Conservation (phyloP, 202 grass and related monocot genomes). For the Digitaria exilis region DNA sequence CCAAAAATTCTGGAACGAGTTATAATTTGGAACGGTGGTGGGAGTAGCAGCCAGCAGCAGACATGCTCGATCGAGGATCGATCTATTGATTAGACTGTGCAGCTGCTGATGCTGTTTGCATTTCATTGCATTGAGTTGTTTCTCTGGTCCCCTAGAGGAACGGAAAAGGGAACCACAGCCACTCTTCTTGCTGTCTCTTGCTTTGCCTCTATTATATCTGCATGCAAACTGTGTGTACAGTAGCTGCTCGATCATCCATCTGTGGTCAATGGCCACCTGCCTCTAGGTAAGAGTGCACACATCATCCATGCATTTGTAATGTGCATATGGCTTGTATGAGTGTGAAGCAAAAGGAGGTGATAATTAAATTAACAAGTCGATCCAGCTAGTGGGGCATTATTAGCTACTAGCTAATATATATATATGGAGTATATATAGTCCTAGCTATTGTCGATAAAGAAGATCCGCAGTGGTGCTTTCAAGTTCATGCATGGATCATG, state of each 20-base stretch:
- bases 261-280: background rate
- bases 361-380: background rate
- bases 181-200: background rate
- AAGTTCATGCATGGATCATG: slow-evolving; percentile 16
- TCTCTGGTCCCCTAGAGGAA: slow-evolving; percentile 22
- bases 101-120: background rate
- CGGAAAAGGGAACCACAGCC: background rate
- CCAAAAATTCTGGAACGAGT: no score
- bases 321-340: background rate
- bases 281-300: background rate
- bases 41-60: background rate
- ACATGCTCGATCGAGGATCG: slow-evolving; percentile 11
- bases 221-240: no score
- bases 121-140: background rate
- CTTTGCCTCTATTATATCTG: slow-evolving; percentile 16
- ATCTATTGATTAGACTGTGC: slow-evolving; percentile 12
- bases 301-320: background rate
- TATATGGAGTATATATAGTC: background rate
- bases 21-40: no score
- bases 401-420: background rate
- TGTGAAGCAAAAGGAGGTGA: background rate
- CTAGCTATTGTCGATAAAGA: background rate
- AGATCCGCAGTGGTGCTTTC: background rate
- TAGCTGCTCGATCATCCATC: no score
- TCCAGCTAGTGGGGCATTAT: background rate